Evolutionary conservation across 2,329 filamentous ascomycete genomes (phyloP).

Genomic region (Colletotrichum liaoningense): DNA sequence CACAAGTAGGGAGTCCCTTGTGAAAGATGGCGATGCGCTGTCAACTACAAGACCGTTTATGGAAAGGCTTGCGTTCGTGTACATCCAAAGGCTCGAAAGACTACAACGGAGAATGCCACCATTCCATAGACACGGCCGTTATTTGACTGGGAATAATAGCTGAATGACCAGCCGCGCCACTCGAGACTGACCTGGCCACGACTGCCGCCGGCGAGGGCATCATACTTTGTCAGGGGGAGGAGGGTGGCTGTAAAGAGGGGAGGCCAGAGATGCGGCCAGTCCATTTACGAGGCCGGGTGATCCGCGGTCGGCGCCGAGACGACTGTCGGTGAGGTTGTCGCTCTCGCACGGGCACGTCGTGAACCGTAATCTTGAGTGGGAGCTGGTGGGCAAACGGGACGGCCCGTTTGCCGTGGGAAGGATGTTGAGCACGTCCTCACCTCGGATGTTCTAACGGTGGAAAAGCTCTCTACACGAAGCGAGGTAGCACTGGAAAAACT

Average conservation of each 20-base stretch:
- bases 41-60: conserved; percentile 43
- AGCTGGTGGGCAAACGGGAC: conserved; percentile 20
- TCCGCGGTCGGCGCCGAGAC: background rate
- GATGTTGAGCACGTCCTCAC: conserved; percentile 1
- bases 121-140: background rate
- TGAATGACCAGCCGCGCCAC: background rate
- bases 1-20: conserved; percentile 16
- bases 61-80: conserved; percentile 44
- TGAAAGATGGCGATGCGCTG: conserved; percentile 41
- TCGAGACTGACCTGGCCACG: conserved; percentile 1
- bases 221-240: background rate
- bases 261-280: conserved; percentile 22
- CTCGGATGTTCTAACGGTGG: background rate
- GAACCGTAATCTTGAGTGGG: conserved; percentile 1
- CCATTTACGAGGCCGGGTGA: conserved; percentile 1
- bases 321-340: conserved; percentile 15
- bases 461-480: background rate
- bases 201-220: conserved; percentile 19
- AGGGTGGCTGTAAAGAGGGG: background rate
- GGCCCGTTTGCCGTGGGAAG: conserved; percentile 12
- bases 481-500: background rate
- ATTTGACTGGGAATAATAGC: background rate
- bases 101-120: background rate
- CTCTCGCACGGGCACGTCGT: background rate
- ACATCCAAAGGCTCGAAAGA: background rate